Conservation (phyloP, 495 filamentous ascomycete species). For the Aspergillus saccharolyticus region DNA sequence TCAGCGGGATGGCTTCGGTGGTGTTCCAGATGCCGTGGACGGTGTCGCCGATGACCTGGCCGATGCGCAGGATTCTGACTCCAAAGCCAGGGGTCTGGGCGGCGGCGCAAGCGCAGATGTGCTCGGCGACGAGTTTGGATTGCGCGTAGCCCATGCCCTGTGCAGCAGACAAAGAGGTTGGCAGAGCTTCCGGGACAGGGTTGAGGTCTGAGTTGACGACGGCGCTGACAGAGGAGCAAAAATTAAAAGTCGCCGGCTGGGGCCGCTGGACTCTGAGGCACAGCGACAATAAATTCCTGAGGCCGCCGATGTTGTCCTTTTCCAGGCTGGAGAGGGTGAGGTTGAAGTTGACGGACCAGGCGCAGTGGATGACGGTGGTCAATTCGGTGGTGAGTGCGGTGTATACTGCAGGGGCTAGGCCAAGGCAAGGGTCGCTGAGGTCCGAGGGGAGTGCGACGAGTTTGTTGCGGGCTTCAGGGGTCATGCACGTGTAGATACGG, state of each 20-base stretch:
- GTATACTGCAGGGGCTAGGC: slow-evolving; percentile 35
- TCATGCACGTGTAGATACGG: slow-evolving; percentile 20
- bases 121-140: slow-evolving; percentile 60
- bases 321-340: slow-evolving; percentile 54
- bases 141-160: slow-evolving; percentile 55
- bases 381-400: slow-evolving; percentile 32
- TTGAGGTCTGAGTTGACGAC: slow-evolving; percentile 27
- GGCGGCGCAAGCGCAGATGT: slow-evolving; percentile 38
- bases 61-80: slow-evolving; percentile 46
- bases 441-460: slow-evolving; percentile 37
- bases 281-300: slow-evolving; percentile 52
- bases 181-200: slow-evolving; percentile 45
- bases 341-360: slow-evolving; percentile 71
- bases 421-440: slow-evolving; percentile 38
- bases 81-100: slow-evolving; percentile 22
- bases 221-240: slow-evolving; percentile 57
- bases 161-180: slow-evolving; percentile 42
- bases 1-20: slow-evolving; percentile 59
- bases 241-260: slow-evolving; percentile 40
- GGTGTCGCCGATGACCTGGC: slow-evolving; percentile 55
- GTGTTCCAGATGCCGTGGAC: slow-evolving; percentile 55
- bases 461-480: slow-evolving; percentile 22
- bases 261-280: slow-evolving; percentile 33
- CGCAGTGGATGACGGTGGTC: slow-evolving; percentile 56
- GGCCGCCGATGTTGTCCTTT: slow-evolving; percentile 49